Evolutionary conservation across 768 basidiomycete genomes (phyloP), one percentile per base, ranked within the genome.

Genomic region (Amanita phalloides): DNA sequence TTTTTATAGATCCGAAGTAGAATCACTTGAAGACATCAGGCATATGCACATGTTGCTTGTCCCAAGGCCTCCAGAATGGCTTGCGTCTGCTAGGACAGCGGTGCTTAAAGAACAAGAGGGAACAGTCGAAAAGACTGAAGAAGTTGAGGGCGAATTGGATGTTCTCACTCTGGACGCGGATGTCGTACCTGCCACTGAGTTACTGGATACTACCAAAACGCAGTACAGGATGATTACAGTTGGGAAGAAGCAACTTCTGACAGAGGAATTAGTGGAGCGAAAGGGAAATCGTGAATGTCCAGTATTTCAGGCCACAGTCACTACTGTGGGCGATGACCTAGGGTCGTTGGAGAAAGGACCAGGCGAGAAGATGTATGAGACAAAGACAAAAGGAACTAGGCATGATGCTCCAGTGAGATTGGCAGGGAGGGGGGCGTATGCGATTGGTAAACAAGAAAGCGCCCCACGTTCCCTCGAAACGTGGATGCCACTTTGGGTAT

Each of bases 41-140:
- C 75, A 77, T 46, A 72, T 84, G 51, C 73, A 80, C 57, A 77
- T 84, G 61, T 68, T 84, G 21, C 71, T 86, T 17, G 67, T 83
- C 8, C 81, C 81, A 13, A 68, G 75, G 3, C 72, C 73, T 2
- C 75, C 81, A 0, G 68, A 65, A 48, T 76, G 46, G 46, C 11
- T 48, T 13, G 33, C 30, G 21, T 23, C 33, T 20, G 45, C 76
- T 53, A 64, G 64, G 41, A 54, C 56, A 5, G 53, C 45, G 0
- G 56, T 25, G 4, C 39, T 20, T 43, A 6, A 53, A 55, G 14
- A n/a, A 33, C 32, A 50, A 38, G 43, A 52, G 35, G 36, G 49
- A 23, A 11, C 4, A 46, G 28, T 51, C 33, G 17, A 17, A 17
- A 17, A 17, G 17, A 28, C 6, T 28, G 14, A 56, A 44, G 33